These are phyloP conservation scores for Smallanthus sonchifolius DNA, from an alignment of 129 eudicot species.

Conservation along the genomic window DNA sequence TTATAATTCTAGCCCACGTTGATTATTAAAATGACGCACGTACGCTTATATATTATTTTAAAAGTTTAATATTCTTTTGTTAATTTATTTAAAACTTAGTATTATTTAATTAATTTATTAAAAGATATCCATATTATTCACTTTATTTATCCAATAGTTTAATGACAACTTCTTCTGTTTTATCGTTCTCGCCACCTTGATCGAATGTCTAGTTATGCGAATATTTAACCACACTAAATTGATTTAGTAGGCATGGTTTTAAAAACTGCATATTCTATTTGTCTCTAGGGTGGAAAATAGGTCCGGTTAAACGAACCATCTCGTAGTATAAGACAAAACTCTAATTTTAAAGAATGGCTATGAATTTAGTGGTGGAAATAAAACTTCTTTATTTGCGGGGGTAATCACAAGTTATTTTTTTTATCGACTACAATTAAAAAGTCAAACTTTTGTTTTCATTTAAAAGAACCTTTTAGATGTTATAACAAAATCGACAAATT, in stretches of 20 bases:
- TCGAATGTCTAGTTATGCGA: neutral
- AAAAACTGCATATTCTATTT: too few species aligned
- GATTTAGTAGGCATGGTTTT: neutral
- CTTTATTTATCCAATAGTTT: neutral
- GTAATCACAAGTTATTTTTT: too few species aligned
- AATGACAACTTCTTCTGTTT: slow-evolving; percentile 12
- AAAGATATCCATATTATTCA: neutral
- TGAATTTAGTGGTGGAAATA: too few species aligned
- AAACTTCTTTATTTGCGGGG: too few species aligned
- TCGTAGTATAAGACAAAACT: too few species aligned
- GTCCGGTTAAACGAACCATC: too few species aligned
- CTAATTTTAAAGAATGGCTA: too few species aligned
- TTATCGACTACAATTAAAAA: too few species aligned
- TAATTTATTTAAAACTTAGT: neutral
- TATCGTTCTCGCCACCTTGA: slow-evolving; percentile 20
- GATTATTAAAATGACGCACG: slow-evolving; percentile 11
- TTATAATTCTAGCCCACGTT: slow-evolving; percentile 27
- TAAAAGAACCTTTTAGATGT: too few species aligned
- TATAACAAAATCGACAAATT: too few species aligned
- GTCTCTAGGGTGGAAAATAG: too few species aligned
- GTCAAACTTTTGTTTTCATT: too few species aligned
- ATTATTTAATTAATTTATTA: neutral
- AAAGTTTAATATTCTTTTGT: neutral
- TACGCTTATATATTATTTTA: neutral
- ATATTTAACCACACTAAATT: neutral